Evolutionary conservation across 306 rosid species (phyloP).

Genomic region (Oxytropis ochrocephala): DNA sequence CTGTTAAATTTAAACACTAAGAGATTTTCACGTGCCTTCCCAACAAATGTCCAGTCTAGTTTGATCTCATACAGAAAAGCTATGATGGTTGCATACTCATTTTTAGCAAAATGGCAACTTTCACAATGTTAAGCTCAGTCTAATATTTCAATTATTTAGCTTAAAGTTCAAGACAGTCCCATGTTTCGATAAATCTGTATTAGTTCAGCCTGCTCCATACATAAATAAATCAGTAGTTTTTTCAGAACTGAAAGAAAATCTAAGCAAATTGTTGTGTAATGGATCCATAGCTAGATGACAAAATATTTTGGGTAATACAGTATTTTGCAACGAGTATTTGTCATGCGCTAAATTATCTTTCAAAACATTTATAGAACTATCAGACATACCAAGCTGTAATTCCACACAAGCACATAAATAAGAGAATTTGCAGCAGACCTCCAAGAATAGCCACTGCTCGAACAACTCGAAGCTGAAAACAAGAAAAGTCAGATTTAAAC

Average conservation of each 20-base stretch:
- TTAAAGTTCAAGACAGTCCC: neutral
- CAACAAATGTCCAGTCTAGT: constrained; percentile 12
- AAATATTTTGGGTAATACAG: neutral
- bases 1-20: neutral
- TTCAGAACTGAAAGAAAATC: neutral
- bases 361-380: constrained; percentile 15
- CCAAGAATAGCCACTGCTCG: constrained; percentile 95
- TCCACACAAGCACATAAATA: constrained; percentile 92
- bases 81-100: neutral
- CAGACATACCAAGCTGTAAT: constrained; percentile 72
- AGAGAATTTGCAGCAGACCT: constrained; percentile 84
- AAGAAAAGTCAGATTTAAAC: constrained; percentile 16
- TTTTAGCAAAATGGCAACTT: neutral
- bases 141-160: constrained; percentile 4
- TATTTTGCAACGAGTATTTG: neutral
- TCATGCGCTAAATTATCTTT: neutral
- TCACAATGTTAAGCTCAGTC: neutral
- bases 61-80: neutral
- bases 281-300: neutral
- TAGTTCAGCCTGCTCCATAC: neutral
- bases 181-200: neutral
- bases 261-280: neutral
- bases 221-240: constrained; percentile 6
- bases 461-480: constrained; percentile 81
- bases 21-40: neutral